These are phyloP conservation scores for Asterochloris sp. DNA, from an alignment of 139 green algal species.

Conservation along the genomic window DNA sequence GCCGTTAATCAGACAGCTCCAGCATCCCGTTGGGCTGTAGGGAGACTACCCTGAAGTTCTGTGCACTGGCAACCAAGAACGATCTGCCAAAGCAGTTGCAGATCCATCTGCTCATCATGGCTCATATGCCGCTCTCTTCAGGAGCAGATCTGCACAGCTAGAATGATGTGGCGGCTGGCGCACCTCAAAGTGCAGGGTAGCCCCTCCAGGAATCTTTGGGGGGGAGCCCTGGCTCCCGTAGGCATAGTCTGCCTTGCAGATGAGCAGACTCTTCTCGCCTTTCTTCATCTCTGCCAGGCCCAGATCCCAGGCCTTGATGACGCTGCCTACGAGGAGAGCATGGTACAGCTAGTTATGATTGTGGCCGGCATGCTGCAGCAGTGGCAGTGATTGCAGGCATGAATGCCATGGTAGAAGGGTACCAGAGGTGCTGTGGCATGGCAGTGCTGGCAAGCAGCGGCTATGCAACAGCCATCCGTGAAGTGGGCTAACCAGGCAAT, in stretches of 20 bases:
- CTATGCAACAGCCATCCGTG: no score
- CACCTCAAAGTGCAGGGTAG: slow-evolving; percentile 94
- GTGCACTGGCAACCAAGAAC: no score
- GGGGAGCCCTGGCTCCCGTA: slow-evolving; percentile 84
- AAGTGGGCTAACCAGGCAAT: no score
- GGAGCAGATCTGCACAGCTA: background rate
- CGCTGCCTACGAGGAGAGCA: slow-evolving; percentile 42
- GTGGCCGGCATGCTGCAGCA: background rate
- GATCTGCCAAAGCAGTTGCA: no score
- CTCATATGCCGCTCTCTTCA: background rate
- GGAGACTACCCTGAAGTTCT: no score
- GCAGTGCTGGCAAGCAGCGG: no score
- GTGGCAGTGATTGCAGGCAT: background rate
- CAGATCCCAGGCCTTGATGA: slow-evolving; percentile 97
- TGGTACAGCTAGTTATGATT: background rate
- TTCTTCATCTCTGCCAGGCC: slow-evolving; percentile 93
- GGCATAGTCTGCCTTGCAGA: slow-evolving; percentile 77
- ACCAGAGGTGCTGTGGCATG: no score
- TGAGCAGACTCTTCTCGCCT: slow-evolving; percentile 83
- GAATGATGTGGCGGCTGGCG: no score
- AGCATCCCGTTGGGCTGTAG: no score
- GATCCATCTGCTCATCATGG: no score
- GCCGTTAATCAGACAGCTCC: no score
- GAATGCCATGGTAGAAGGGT: background rate
- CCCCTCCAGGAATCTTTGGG: slow-evolving; percentile 83